Base-by-base conservation (phyloP, 768 basidiomycete genomes). In the Candolleomyces efflorescens region DNA sequence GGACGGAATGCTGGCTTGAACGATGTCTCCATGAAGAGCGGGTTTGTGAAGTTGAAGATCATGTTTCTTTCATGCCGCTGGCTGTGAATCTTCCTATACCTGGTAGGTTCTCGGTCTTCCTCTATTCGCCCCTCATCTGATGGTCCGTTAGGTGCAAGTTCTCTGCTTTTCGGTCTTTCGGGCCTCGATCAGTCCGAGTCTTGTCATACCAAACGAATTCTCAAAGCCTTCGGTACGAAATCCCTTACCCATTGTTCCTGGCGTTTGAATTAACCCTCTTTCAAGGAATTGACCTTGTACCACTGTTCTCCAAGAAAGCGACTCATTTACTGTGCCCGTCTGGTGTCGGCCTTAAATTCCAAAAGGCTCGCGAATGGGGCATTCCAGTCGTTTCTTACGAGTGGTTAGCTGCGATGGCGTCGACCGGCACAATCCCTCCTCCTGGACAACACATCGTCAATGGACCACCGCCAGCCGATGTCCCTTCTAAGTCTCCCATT, bases 1-100 rank as follows among this genome's bases (percentile, higher is more conserved):
- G 94, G 45, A 96, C 94, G 0, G 94, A 97, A 69, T 95, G 92
- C 67, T 98, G 94, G 94, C 76, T 98, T 1, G 94, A 98, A 69
- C 82, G 82, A 45, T 96, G 91, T 64, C 80, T 93, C 13, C 87
- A 82, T 54, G 84, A 87, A 57, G 87, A 90, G 46, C 78, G 81
- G n/a, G 72, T 96, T 52, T 87, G 89, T 65, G 68, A 73, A 17
- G 75, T 82, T 0, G 81, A 85, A 1, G 88, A 89, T 44, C 85
- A 92, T 60, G 67, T 90, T 12, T 82, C 85, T 0, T 93, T 91
- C 64, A 70, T 70, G 3, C 94, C 94, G 1, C 74, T 97, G 15
- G 71, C 63, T 3, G 77, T 87, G 3, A 53, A 71, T 4, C 73
- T 75, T 4, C 92, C 93, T 11, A 68, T 94, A 32, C 65, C 73